Conservation (phyloP, 495 filamentous ascomycete species). For the Lindgomyces ingoldianus region DNA sequence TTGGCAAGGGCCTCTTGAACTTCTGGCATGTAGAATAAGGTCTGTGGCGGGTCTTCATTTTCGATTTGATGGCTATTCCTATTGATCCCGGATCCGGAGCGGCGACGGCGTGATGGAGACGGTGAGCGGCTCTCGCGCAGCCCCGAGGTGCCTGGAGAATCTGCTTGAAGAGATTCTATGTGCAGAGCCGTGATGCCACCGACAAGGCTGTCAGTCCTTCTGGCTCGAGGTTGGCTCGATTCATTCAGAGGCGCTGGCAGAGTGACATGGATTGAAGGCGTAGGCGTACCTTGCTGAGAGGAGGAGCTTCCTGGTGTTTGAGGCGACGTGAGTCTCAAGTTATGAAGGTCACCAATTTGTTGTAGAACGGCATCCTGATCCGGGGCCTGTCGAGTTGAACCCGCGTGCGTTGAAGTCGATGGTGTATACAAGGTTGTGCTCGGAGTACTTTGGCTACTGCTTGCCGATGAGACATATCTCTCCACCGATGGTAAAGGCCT, state of each 20-base stretch:
- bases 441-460: not conserved
- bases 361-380: not conserved
- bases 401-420: not conserved
- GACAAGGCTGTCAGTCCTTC: slow-evolving; percentile 16
- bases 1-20: slow-evolving; percentile 43
- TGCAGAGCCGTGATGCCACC: slow-evolving; percentile 3
- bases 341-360: not conserved
- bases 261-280: slow-evolving; percentile 11
- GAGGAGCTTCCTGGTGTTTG: not conserved
- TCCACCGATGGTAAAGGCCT: slow-evolving; percentile 23
- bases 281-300: not conserved
- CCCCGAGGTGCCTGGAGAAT: not conserved
- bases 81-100: slow-evolving; percentile 6
- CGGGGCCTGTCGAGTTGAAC: too few species aligned
- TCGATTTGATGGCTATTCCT: slow-evolving; percentile 32
- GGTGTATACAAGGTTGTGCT: not conserved
- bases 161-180: not conserved
- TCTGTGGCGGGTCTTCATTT: slow-evolving; percentile 44
- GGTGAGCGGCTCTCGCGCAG: slow-evolving; percentile 4
- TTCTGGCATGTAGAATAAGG: slow-evolving; percentile 41
- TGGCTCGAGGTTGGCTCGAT: not conserved
- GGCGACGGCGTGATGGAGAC: slow-evolving; percentile 20
- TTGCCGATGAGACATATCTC: not conserved
- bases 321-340: slow-evolving; percentile 1
- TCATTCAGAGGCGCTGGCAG: slow-evolving; percentile 2